Evolutionary conservation across 78 protist species (phyloP).

Genomic region (Mantamonas sphyraenae): DNA sequence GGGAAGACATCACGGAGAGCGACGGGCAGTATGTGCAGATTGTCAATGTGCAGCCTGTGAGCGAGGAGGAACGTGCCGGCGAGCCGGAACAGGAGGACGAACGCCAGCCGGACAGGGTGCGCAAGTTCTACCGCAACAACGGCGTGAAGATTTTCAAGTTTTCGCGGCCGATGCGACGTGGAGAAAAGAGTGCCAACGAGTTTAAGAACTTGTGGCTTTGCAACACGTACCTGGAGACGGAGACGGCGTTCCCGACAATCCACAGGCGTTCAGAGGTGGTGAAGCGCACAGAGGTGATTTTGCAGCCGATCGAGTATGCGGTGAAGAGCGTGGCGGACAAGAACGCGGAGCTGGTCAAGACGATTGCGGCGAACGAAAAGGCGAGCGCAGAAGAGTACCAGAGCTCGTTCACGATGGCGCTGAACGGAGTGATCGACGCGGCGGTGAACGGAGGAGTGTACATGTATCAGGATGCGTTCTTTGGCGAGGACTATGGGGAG

Average conservation of each 20-base stretch:
- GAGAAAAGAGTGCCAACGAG: slow-evolving; percentile 31
- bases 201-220: slow-evolving; percentile 57
- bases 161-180: neutral
- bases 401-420: slow-evolving; percentile 51
- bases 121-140: neutral
- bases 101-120: neutral
- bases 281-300: neutral
- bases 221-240: slow-evolving; percentile 25
- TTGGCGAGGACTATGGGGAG: slow-evolving; percentile 1
- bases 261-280: slow-evolving; percentile 45
- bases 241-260: slow-evolving; percentile 49
- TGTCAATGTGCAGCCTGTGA: neutral
- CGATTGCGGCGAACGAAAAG: neutral
- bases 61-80: neutral
- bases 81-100: neutral
- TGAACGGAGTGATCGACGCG: slow-evolving; percentile 66
- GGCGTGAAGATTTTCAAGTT: neutral
- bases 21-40: slow-evolving; percentile 10
- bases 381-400: neutral
- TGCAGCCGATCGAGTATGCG: slow-evolving; percentile 48
- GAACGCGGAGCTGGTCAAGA: slow-evolving; percentile 33
- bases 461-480: slow-evolving; percentile 54
- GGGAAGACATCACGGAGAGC: slow-evolving; percentile 12
- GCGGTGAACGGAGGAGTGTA: slow-evolving; percentile 66
- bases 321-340: slow-evolving; percentile 39